Evolutionary conservation across 805 yeast genomes (phyloP).

Genomic region (Kazachstania psychrophila): DNA sequence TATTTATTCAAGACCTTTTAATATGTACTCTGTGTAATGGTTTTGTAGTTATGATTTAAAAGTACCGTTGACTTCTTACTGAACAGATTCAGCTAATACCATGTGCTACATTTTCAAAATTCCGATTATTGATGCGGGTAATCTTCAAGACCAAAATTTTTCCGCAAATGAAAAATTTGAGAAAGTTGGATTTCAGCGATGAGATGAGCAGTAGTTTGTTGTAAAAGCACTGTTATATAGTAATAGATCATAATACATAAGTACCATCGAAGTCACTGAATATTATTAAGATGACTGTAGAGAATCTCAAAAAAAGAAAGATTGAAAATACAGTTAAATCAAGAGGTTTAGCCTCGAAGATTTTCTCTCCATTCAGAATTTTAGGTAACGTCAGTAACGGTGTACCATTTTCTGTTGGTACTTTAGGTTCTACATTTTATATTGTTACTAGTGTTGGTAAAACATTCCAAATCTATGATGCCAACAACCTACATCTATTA

Average conservation of each 20-base stretch:
- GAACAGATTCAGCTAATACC: too few relatives aligned
- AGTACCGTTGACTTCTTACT: too few relatives aligned
- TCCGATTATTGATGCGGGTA: too few relatives aligned
- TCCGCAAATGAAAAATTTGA: constrained; percentile 2
- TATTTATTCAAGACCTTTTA: too few relatives aligned
- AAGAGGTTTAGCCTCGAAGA: constrained; percentile 35
- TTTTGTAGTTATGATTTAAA: too few relatives aligned
- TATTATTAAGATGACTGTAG: constrained; percentile 2
- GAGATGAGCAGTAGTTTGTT: constrained; percentile 5
- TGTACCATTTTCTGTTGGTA: constrained; percentile 78
- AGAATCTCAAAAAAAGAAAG: constrained; percentile 15
- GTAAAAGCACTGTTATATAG: too few relatives aligned
- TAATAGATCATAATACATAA: neutral
- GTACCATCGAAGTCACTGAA: too few relatives aligned
- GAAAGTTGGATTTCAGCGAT: constrained; percentile 5
- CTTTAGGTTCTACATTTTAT: constrained; percentile 79
- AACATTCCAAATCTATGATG: constrained; percentile 89
- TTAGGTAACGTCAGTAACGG: constrained; percentile 86
- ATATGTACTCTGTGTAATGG: too few relatives aligned
- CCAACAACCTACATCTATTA: constrained; percentile 69
- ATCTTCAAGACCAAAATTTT: neutral
- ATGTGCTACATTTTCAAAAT: too few relatives aligned
- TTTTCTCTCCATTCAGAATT: constrained; percentile 81
- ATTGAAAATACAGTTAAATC: constrained; percentile 1
- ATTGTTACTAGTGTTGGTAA: constrained; percentile 85